Percentiles rank a stretch among this genome's conserved stretches.
These are phyloP conservation scores for Grosmannia penicillata DNA, from an alignment of 2,329 filamentous ascomycete genomes.

Conservation along the genomic window DNA sequence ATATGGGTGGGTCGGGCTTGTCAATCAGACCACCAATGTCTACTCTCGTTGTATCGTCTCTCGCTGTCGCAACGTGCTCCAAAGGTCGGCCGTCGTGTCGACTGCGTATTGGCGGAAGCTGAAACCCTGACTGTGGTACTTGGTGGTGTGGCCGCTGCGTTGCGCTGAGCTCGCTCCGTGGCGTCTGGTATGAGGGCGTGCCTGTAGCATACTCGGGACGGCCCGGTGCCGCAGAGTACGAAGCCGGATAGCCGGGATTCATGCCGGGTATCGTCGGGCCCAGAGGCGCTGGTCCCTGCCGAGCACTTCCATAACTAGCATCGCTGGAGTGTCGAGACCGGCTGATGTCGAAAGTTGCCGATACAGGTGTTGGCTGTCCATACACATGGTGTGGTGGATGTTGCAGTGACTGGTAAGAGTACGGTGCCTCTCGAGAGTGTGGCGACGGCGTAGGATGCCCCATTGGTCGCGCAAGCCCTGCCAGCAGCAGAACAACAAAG, in stretches of 20 bases:
- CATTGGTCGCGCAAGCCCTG: conserved; percentile 19
- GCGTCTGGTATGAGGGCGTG: conserved; percentile 34
- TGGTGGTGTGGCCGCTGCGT: conserved; percentile 18
- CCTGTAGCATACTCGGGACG: conserved; percentile 28
- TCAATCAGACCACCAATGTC: conserved; percentile 50
- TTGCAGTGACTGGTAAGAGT: conserved; percentile 24
- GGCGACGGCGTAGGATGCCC: conserved; percentile 31
- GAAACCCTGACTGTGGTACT: conserved; percentile 18
- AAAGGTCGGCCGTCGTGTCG: conserved; percentile 16
- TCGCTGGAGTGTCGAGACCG: conserved; percentile 24
- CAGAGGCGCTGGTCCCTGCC: neutral
- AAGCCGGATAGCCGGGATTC: conserved; percentile 25
- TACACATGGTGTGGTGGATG: conserved; percentile 20
- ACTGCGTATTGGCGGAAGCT: conserved; percentile 33
- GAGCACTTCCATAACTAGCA: neutral
- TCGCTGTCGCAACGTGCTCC: conserved; percentile 7
- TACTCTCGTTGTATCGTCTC: conserved; percentile 39
- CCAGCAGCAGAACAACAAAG: conserved; percentile 40
- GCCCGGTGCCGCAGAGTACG: conserved; percentile 30
- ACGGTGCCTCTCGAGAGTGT: conserved; percentile 25
- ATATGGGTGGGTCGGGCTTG: conserved; percentile 26
- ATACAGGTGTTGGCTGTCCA: conserved; percentile 29
- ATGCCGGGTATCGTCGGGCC: conserved; percentile 21
- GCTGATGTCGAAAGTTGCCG: conserved; percentile 30
- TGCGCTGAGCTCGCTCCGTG: conserved; percentile 33